Conservation (phyloP, 805 yeast genomes). For the Metschnikowia dekortorum region DNA sequence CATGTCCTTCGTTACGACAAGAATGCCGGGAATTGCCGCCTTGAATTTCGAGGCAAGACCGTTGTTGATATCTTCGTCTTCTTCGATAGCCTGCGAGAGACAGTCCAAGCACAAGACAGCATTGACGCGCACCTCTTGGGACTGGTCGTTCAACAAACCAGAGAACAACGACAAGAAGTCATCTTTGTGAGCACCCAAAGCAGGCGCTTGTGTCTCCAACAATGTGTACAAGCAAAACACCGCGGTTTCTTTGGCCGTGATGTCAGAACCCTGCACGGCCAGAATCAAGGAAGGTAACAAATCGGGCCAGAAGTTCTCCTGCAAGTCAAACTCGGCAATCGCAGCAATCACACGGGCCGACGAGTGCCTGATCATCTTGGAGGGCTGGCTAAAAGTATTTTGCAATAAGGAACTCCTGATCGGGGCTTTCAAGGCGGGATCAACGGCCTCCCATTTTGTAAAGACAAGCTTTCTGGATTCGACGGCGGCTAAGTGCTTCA, state of each 20-base stretch:
- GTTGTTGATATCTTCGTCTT: conserved; percentile 43
- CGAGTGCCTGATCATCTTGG: conserved; percentile 75
- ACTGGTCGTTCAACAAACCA: conserved; percentile 59
- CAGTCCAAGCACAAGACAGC: conserved; percentile 76
- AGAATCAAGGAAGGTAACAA: conserved; percentile 67
- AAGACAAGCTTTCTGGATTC: conserved; percentile 84
- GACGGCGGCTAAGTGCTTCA: conserved; percentile 92
- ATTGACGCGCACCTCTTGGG: conserved; percentile 73
- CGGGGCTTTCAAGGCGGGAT: conserved; percentile 47
- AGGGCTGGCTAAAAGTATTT: conserved; percentile 63
- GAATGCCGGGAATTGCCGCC: conserved; percentile 71
- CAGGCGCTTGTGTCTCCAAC: conserved; percentile 64
- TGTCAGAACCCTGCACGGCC: conserved; percentile 45
- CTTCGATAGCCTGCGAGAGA: conserved; percentile 65
- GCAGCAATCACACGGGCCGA: conserved; percentile 85
- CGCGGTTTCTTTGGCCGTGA: conserved; percentile 73
- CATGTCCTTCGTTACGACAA: conserved; percentile 72
- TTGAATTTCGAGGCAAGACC: conserved; percentile 52
- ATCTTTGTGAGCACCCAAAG: conserved; percentile 52
- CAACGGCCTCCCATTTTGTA: conserved; percentile 61
- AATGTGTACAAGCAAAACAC: conserved; percentile 73
- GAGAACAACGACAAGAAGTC: conserved; percentile 71
- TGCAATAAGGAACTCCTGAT: conserved; percentile 67
- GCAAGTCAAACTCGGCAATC: conserved; percentile 73
- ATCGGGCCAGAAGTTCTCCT: conserved; percentile 63